Conservation (phyloP, 164 flowering plant species). For the Annona squamosa region DNA sequence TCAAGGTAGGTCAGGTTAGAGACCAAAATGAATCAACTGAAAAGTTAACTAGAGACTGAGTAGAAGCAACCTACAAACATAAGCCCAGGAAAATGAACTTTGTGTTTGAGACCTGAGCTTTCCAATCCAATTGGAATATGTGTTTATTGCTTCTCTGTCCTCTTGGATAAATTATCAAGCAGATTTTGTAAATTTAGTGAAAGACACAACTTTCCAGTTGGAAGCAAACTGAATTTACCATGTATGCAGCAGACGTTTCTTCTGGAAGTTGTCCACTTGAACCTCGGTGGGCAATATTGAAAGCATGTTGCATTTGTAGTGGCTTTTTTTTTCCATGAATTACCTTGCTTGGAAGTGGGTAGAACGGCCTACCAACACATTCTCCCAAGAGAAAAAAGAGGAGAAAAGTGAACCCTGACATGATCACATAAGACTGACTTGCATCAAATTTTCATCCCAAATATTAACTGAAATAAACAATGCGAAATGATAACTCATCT, state of each 20-base stretch:
- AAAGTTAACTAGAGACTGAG: too few relatives aligned
- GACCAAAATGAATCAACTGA: too few relatives aligned
- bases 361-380: constrained; percentile 25
- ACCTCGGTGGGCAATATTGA: constrained; percentile 35
- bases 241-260: constrained; percentile 31
- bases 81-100: too few relatives aligned
- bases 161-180: background rate
- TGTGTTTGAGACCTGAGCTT: too few relatives aligned
- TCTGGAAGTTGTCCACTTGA: constrained; percentile 37
- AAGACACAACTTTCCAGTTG: background rate
- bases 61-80: too few relatives aligned
- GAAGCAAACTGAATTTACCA: constrained; percentile 13
- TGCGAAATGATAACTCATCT: too few relatives aligned
- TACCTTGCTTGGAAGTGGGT: constrained; percentile 28
- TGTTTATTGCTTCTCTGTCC: too few relatives aligned
- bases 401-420: constrained; percentile 5
- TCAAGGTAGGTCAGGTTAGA: too few relatives aligned
- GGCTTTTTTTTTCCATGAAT: constrained; percentile 11
- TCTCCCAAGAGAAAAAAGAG: constrained; percentile 11
- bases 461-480: too few relatives aligned
- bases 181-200: background rate
- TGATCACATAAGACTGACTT: background rate
- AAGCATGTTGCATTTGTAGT: constrained; percentile 25
- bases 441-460: too few relatives aligned
- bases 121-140: too few relatives aligned